Evolutionary conservation across 495 filamentous ascomycete species (phyloP).

Genomic region (Pyrenula aspistea): DNA sequence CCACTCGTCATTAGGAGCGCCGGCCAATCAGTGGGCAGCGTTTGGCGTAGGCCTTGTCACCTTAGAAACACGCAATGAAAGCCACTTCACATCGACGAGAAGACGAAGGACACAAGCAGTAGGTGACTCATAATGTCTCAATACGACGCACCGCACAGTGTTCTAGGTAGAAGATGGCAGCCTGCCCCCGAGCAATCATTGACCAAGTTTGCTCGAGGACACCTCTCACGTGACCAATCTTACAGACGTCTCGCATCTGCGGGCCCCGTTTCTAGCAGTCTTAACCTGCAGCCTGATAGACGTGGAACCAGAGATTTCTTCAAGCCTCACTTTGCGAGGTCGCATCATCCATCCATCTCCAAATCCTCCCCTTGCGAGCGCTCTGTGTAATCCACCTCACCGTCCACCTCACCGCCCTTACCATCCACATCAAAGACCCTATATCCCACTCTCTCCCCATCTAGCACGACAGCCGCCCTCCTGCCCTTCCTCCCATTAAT

Average conservation of each 20-base stretch:
- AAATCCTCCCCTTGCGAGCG: slow-evolving; percentile 11
- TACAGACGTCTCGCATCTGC: too few species aligned
- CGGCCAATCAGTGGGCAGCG: background rate
- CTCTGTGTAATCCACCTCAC: slow-evolving; percentile 16
- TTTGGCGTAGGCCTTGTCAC: background rate
- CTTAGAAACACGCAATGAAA: background rate
- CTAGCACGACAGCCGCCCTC: slow-evolving; percentile 42
- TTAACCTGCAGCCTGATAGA: too few species aligned
- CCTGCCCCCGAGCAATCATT: too few species aligned
- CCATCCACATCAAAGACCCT: slow-evolving; percentile 45
- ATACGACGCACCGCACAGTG: too few species aligned
- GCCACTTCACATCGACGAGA: too few species aligned
- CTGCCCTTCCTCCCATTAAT: slow-evolving; percentile 43
- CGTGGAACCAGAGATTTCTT: too few species aligned
- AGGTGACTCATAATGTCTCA: too few species aligned
- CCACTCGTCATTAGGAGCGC: background rate
- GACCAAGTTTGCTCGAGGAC: too few species aligned
- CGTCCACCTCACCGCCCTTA: slow-evolving; percentile 21
- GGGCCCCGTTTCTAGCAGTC: too few species aligned
- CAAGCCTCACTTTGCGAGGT: too few species aligned
- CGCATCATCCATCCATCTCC: slow-evolving; percentile 7
- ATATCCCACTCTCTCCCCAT: slow-evolving; percentile 41
- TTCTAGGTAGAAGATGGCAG: too few species aligned
- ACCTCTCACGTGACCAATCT: too few species aligned
- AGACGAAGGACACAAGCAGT: background rate